phyloP scores from a whole-genome alignment of 306 rosid species.

The Castanea sativa region DNA sequence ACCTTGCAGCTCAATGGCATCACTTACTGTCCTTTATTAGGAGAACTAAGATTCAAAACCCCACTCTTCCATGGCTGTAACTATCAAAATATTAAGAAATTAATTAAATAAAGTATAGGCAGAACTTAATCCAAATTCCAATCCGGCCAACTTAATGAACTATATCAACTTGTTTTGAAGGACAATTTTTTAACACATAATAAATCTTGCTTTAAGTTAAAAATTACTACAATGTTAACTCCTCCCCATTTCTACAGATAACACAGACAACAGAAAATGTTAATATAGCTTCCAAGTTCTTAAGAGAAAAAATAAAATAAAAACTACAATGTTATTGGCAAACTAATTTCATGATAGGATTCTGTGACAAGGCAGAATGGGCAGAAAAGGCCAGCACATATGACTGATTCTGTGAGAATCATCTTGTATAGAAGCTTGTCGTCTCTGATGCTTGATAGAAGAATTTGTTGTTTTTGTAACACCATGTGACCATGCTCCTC shows the following conservation, averaged over 20 bases:
- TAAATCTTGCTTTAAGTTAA: not conserved
- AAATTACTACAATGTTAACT: no score
- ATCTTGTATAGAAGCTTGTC: not conserved
- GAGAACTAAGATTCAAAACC: no score
- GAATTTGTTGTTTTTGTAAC: not conserved
- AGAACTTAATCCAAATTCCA: not conserved
- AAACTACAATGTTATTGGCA: not conserved
- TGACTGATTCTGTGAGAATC: not conserved
- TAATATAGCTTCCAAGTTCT: not conserved
- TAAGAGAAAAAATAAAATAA: not conserved
- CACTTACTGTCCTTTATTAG: no score
- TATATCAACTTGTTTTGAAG: not conserved
- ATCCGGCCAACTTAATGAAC: not conserved
- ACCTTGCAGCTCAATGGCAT: no score
- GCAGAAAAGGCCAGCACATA: not conserved
- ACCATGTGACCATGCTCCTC: not conserved
- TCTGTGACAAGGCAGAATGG: not conserved
- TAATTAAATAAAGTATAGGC: not conserved
- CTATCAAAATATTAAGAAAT: no score
- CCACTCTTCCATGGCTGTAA: no score
- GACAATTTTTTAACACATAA: not conserved
- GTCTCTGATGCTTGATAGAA: no score
- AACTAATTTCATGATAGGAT: not conserved
- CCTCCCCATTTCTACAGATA: not conserved
- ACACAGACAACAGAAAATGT: not conserved